Percentiles rank a stretch among this genome's conserved stretches.
These are phyloP conservation scores for Fusarium equiseti DNA, from an alignment of 2,329 filamentous ascomycete species.

Conservation along the genomic window DNA sequence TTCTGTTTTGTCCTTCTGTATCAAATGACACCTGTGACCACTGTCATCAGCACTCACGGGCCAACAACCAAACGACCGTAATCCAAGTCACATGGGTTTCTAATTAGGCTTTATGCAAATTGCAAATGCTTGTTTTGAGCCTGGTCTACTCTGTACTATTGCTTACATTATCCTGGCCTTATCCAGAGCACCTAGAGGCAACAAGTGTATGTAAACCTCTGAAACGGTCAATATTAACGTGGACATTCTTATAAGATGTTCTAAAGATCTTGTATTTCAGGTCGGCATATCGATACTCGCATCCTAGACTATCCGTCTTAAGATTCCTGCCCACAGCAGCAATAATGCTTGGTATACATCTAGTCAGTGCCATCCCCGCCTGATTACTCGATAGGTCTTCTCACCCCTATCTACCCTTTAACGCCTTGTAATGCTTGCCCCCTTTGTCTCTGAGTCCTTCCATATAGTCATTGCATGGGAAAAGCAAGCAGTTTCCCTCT, in stretches of 20 bases:
- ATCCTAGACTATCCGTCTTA: constrained; percentile 26
- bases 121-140: not conserved
- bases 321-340: not conserved
- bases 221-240: not conserved
- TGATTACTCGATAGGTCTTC: not conserved
- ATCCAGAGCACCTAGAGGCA: not conserved
- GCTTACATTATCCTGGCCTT: not conserved
- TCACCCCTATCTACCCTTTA: constrained; percentile 20
- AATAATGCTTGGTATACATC: constrained; percentile 1
- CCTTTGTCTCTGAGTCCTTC: not conserved
- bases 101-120: constrained; percentile 1
- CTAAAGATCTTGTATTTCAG: not conserved
- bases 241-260: not conserved
- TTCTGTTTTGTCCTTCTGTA: constrained; percentile 1
- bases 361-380: constrained; percentile 3
- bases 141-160: not conserved
- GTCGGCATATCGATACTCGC: not conserved
- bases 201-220: not conserved
- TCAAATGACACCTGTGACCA: constrained; percentile 15
- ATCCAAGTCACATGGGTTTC: not conserved
- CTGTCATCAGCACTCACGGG: not conserved
- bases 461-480: constrained; percentile 8
- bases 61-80: not conserved
- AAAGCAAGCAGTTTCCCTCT: constrained; percentile 10
- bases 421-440: constrained; percentile 36